A percentile compares a stretch with the other conserved stretches of the same genome.
phyloP scores from a whole-genome alignment of 202 grass and related monocot species.

The Sporobolus alterniflorus region DNA sequence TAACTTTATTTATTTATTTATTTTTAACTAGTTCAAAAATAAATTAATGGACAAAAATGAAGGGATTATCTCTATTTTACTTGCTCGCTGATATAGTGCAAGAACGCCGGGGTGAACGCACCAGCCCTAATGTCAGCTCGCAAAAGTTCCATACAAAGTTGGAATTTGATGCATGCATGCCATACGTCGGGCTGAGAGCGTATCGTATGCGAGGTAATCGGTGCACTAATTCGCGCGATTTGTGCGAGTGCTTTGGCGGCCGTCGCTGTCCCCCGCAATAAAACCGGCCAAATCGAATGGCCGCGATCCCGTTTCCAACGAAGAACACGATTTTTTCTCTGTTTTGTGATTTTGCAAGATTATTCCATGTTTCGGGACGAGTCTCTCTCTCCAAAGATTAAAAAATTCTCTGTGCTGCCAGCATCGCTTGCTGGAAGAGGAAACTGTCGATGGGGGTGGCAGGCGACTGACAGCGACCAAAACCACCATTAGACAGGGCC shows the following conservation, averaged over 20 bases:
- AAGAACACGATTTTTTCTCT: background rate
- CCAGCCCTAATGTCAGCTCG: no score
- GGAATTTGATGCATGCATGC: no score
- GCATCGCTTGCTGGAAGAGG: background rate
- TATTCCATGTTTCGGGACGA: background rate
- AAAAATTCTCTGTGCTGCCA: background rate
- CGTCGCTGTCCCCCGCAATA: background rate
- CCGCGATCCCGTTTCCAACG: background rate
- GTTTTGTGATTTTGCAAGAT: background rate
- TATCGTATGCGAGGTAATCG: background rate
- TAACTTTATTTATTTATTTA: no score
- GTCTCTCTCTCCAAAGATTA: background rate
- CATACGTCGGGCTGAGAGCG: background rate
- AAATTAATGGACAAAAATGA: no score
- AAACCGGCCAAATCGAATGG: background rate
- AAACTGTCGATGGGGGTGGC: background rate
- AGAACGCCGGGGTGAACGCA: no score
- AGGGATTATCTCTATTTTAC: no score
- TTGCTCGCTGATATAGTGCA: background rate
- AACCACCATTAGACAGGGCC: background rate
- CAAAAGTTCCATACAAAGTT: no score
- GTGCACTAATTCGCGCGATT: background rate
- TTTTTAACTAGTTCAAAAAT: no score
- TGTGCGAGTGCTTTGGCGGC: conserved; percentile 8
- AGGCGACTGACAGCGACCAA: conserved; percentile 1